Evolutionary conservation across 345 rosid species (phyloP).

Genomic region (Clausena lansium): DNA sequence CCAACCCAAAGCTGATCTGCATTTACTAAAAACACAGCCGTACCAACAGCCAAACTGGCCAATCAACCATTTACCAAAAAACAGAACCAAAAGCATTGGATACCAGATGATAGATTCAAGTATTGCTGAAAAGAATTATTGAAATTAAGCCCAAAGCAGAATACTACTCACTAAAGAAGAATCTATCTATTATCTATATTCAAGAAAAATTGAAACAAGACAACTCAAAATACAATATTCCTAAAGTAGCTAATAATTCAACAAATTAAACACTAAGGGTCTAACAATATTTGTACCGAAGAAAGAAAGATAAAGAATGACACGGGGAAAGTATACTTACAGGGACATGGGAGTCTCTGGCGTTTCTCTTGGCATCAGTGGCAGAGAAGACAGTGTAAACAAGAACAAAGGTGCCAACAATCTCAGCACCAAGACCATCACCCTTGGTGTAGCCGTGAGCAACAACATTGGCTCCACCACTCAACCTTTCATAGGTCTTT

Average conservation of each 20-base stretch:
- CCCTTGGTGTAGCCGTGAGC: slow-evolving; percentile 64
- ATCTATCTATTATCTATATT: background rate
- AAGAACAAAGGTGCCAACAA: slow-evolving; percentile 63
- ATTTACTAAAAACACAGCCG: background rate
- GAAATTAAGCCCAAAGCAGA: no score
- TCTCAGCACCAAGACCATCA: slow-evolving; percentile 72
- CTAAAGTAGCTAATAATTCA: background rate
- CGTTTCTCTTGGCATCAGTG: slow-evolving; percentile 74
- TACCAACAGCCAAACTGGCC: background rate
- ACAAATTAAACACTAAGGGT: no score
- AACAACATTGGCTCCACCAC: slow-evolving; percentile 68
- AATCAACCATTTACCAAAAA: no score
- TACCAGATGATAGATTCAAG: background rate
- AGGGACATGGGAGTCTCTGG: slow-evolving; percentile 79
- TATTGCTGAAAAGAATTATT: no score
- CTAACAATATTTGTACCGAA: no score
- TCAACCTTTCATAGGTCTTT: slow-evolving; percentile 18
- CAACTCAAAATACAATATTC: background rate
- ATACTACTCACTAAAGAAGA: background rate
- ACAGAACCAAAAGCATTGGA: background rate
- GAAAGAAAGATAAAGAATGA: background rate
- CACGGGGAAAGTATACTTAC: slow-evolving; percentile 30
- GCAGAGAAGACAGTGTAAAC: slow-evolving; percentile 79
- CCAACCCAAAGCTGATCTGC: background rate
- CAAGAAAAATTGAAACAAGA: background rate